These are phyloP conservation scores for Ustilago cynodontis DNA, from an alignment of 1,284 basidiomycete species.

Conservation along the genomic window DNA sequence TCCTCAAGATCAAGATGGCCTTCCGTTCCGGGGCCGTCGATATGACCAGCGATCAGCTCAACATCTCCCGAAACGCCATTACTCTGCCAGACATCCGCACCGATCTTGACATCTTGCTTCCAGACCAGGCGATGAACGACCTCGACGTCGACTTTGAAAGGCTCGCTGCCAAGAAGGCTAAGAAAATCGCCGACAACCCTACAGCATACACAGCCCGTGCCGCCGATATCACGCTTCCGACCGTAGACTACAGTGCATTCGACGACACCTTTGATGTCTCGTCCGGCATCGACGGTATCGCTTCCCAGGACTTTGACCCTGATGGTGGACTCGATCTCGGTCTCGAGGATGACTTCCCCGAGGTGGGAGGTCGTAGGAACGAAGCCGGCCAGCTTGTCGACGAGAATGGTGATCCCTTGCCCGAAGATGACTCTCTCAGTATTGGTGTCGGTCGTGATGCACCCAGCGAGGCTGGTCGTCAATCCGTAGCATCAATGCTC, in stretches of 20 bases:
- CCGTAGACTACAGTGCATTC: constrained; percentile 48
- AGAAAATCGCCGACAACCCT: constrained; percentile 37
- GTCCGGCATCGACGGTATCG: constrained; percentile 54
- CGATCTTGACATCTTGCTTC: constrained; percentile 82
- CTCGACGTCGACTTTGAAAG: constrained; percentile 73
- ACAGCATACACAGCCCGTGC: constrained; percentile 74
- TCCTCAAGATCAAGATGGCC: constrained; percentile 94
- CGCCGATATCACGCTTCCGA: constrained; percentile 77
- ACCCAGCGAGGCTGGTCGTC: constrained; percentile 47
- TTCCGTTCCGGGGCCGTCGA: constrained; percentile 93
- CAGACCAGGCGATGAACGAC: constrained; percentile 73
- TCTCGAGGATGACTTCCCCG: constrained; percentile 72
- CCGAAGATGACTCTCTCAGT: constrained; percentile 63
- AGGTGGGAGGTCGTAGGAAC: constrained; percentile 40
- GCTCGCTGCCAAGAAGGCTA: constrained; percentile 76
- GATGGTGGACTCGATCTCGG: constrained; percentile 70
- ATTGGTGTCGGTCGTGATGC: constrained; percentile 67
- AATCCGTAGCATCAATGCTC: constrained; percentile 52
- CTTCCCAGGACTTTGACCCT: constrained; percentile 61
- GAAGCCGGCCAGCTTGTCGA: constrained; percentile 55
- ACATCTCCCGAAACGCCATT: constrained; percentile 86
- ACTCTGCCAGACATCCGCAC: constrained; percentile 81
- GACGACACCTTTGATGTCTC: constrained; percentile 58
- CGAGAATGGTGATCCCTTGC: constrained; percentile 69
- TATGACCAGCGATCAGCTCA: constrained; percentile 91